Base-by-base conservation (phyloP, 345 rosid genomes). In the Melastoma malabathricum region DNA sequence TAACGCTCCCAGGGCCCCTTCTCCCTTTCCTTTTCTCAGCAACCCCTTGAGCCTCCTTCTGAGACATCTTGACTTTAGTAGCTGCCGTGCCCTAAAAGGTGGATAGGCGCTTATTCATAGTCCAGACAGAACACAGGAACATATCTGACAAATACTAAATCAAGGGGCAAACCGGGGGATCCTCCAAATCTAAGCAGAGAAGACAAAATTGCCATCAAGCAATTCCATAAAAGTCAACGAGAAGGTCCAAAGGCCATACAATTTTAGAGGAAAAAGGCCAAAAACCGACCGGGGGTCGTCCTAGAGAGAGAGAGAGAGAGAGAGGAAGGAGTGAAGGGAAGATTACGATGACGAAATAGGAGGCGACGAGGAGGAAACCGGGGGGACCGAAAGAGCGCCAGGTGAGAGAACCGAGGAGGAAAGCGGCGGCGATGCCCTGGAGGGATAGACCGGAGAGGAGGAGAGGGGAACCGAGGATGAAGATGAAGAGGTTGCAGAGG, bases 11-110 rank as follows among this genome's bases (percentile, higher is more conserved):
- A 1, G 96, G 96, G 63, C 97, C 98, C 53, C 98, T 72, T 66
- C 98, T 79, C 45, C 98, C 98, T 58, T 75, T 92, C 75, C 64
- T 76, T 79, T 84, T 92, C 80, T 92, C 97, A 1, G 98, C 98
- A 29, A 92, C 86, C 1, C 97, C 97, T 56, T 75, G 84, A 8
- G 98, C 86, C 69, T 87, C 98, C 83, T 92, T 92, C 50, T 92
- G 84, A 6, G 97, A 72, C 95, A 92, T 84, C 68, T 87, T 92
- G 38, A 81, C 95, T 63, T 92, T 92, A 15, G 98, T 92, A 16
- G 73, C 98, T 5, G 76, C 95, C 50, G 98, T 92, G 13, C 98
- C 98, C 97, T 92, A 64, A 38, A 18, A 69, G 25, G 59, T 47
- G 29, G 20, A 64, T 31, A 31, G 38, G 9, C 38, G 9, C 10